phyloP scores from a whole-genome alignment of 768 basidiomycete species.

The Serendipita vermifera region DNA sequence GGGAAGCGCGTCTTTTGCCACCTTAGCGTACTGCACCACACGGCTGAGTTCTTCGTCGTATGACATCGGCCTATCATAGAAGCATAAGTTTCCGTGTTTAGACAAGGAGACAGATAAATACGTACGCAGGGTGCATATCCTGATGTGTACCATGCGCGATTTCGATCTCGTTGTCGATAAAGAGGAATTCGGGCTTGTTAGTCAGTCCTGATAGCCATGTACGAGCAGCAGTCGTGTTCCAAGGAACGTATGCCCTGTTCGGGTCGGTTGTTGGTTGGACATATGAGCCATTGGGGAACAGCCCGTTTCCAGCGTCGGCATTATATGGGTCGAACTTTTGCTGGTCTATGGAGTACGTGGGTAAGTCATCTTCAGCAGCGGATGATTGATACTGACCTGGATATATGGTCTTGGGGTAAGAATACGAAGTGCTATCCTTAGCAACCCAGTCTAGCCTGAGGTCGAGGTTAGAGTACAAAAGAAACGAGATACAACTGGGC shows the following conservation, averaged over 20 bases:
- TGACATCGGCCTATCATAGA: constrained; percentile 30
- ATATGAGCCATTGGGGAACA: constrained; percentile 35
- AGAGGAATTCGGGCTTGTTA: constrained; percentile 36
- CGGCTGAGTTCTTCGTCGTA: constrained; percentile 41
- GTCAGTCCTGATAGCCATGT: constrained; percentile 33
- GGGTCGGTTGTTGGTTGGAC: constrained; percentile 29
- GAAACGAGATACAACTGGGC: constrained; percentile 15
- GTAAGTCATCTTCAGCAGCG: neutral
- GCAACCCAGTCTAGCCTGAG: constrained; percentile 42
- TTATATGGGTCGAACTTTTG: constrained; percentile 35
- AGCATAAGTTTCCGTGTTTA: neutral
- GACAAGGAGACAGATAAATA: neutral
- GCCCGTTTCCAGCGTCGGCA: constrained; percentile 35
- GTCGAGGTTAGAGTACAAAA: neutral
- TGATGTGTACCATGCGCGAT: constrained; percentile 41
- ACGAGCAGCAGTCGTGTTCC: constrained; percentile 34
- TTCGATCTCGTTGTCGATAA: constrained; percentile 46
- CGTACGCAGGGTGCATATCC: constrained; percentile 42
- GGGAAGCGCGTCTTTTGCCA: constrained; percentile 34
- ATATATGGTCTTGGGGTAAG: constrained; percentile 33
- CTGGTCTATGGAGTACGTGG: constrained; percentile 26
- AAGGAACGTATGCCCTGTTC: constrained; percentile 31
- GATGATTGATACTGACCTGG: constrained; percentile 26
- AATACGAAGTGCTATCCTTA: constrained; percentile 41
- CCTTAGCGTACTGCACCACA: constrained; percentile 30